Conservation (phyloP, 2,329 filamentous ascomycete genomes). For the Colletotrichum liaoningense region DNA sequence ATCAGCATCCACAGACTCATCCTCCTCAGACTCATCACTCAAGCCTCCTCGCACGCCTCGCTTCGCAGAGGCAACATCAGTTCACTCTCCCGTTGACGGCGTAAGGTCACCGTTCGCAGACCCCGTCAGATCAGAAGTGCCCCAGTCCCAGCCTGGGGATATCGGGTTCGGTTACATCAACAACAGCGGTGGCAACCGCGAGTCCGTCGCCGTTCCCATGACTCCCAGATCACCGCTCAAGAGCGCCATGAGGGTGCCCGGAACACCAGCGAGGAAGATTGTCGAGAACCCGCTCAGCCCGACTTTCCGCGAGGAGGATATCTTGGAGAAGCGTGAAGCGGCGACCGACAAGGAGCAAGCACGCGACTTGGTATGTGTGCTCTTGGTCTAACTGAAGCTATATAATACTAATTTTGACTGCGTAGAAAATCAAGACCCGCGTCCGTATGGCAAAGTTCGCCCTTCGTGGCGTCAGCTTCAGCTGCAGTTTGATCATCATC, state of each 20-base stretch:
- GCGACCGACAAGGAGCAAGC: conserved; percentile 88
- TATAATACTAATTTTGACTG: conserved; percentile 40
- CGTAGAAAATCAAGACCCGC: conserved; percentile 89
- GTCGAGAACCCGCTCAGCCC: conserved; percentile 83
- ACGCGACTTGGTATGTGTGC: conserved; percentile 80
- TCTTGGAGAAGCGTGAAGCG: conserved; percentile 86
- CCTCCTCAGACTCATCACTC: conserved; percentile 65
- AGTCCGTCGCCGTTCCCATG: conserved; percentile 71
- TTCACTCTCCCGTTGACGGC: conserved; percentile 79
- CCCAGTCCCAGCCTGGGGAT: conserved; percentile 81
- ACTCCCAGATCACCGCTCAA: conserved; percentile 85
- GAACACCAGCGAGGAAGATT: conserved; percentile 79
- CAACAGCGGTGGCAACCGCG: conserved; percentile 56
- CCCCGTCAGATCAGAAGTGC: conserved; percentile 65
- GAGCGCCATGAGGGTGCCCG: conserved; percentile 89
- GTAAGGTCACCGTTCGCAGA: conserved; percentile 69
- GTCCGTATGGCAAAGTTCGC: conserved; percentile 95
- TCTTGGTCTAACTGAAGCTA: not conserved
- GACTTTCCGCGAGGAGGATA: conserved; percentile 89
- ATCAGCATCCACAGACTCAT: conserved; percentile 61
- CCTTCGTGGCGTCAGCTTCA: conserved; percentile 95
- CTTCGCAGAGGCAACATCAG: conserved; percentile 83
- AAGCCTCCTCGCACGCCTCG: conserved; percentile 80
- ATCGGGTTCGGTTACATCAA: conserved; percentile 93
- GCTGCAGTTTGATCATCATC: conserved; percentile 94